Conservation (phyloP, 345 rosid species). For the Heritiera fomes region DNA sequence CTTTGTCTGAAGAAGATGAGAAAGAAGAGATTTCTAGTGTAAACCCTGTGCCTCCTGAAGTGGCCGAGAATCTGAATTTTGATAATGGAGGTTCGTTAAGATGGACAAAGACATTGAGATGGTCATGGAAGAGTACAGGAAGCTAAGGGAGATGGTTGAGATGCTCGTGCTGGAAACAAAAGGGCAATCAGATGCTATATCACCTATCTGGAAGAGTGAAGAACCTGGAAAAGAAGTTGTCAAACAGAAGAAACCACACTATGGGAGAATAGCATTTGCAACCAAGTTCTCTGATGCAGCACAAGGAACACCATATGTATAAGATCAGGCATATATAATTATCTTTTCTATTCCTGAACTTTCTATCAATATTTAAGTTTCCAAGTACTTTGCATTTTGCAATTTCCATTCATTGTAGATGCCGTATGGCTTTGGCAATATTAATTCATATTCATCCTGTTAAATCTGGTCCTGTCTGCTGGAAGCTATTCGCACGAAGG, state of each 20-base stretch:
- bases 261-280: background rate
- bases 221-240: constrained; percentile 53
- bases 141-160: constrained; percentile 59
- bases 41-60: background rate
- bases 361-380: no score
- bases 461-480: no score
- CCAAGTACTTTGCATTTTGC: no score
- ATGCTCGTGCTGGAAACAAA: constrained; percentile 52
- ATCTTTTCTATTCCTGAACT: no score
- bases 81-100: background rate
- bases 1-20: background rate
- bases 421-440: no score
- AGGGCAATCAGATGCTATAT: constrained; percentile 51
- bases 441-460: no score
- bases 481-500: no score
- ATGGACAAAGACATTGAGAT: constrained; percentile 25
- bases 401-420: no score
- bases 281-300: background rate
- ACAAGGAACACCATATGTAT: background rate
- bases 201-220: constrained; percentile 53
- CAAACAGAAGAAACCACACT: constrained; percentile 12
- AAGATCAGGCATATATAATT: no score
- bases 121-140: constrained; percentile 51
- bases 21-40: background rate
- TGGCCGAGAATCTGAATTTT: background rate